Percentiles rank a stretch among this genome's conserved stretches.
phyloP scores from a whole-genome alignment of 306 rosid genomes.

The Fragaria vesca region DNA sequence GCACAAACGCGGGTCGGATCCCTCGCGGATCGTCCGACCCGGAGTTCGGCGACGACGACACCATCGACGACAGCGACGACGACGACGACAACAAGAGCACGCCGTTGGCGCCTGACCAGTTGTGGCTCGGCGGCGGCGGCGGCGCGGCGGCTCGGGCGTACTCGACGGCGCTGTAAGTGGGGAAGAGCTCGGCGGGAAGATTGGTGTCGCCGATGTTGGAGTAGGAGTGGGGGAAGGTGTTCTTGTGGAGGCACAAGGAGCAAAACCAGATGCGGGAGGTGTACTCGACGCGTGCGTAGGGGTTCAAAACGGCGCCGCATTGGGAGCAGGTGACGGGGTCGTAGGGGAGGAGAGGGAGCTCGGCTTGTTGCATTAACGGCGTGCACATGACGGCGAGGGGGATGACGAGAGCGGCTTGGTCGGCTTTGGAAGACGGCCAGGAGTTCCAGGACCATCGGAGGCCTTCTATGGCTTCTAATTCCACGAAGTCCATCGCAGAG shows the following conservation, averaged over 20 bases:
- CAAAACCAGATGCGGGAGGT: constrained; percentile 85
- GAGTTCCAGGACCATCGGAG: constrained; percentile 97
- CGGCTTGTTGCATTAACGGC: constrained; percentile 59
- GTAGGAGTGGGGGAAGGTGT: constrained; percentile 68
- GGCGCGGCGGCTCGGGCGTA: constrained; percentile 30
- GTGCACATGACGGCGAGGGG: constrained; percentile 77
- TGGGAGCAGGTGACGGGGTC: constrained; percentile 63
- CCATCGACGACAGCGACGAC: constrained; percentile 35
- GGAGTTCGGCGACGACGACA: constrained; percentile 28
- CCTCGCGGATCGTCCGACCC: constrained; percentile 35
- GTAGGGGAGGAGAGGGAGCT: constrained; percentile 76
- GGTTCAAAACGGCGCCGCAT: constrained; percentile 79
- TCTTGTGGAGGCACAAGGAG: constrained; percentile 66
- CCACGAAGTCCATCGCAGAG: constrained; percentile 64
- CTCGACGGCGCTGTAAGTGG: constrained; percentile 80
- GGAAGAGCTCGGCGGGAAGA: constrained; percentile 92
- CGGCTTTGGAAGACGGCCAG: constrained; percentile 67
- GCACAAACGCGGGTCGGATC: constrained; percentile 53
- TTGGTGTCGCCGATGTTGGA: constrained; percentile 66
- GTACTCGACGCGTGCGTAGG: constrained; percentile 85
- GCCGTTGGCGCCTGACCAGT: neutral
- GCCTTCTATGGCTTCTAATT: constrained; percentile 88
- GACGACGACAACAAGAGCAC: constrained; percentile 8
- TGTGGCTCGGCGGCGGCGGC: neutral
- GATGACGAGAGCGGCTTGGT: constrained; percentile 42